phyloP scores from a whole-genome alignment of 1,139 yeast genomes.

The Blastobotrys indianensis region DNA sequence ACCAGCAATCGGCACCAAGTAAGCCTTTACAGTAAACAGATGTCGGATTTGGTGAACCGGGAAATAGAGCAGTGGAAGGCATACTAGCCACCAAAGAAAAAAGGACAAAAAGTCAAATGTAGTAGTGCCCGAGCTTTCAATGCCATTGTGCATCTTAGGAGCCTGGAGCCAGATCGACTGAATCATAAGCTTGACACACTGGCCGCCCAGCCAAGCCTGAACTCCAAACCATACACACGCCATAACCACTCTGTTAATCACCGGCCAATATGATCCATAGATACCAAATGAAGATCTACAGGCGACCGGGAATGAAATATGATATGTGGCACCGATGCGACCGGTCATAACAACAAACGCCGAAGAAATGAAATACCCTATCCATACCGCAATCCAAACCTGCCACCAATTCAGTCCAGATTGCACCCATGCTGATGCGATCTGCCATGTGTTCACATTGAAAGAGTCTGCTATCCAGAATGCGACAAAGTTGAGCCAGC shows the following conservation, averaged over 20 bases:
- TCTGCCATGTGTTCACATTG: slow-evolving; percentile 86
- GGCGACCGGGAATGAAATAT: slow-evolving; percentile 37
- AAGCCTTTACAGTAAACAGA: slow-evolving; percentile 72
- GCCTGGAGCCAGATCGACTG: slow-evolving; percentile 41
- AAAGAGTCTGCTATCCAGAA: slow-evolving; percentile 87
- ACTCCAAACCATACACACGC: slow-evolving; percentile 82
- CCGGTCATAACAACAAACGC: slow-evolving; percentile 32
- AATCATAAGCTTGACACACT: slow-evolving; percentile 59
- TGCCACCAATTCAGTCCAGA: slow-evolving; percentile 85
- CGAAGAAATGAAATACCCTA: slow-evolving; percentile 33
- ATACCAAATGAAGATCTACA: slow-evolving; percentile 36
- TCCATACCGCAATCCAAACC: slow-evolving; percentile 80
- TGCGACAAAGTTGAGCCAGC: slow-evolving; percentile 70
- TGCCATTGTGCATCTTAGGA: slow-evolving; percentile 38
- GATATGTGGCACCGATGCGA: slow-evolving; percentile 36
- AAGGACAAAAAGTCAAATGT: slow-evolving; percentile 67
- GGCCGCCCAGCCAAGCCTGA: slow-evolving; percentile 77
- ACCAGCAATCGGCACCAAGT: slow-evolving; percentile 73
- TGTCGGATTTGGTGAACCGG: slow-evolving; percentile 79
- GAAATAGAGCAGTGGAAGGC: slow-evolving; percentile 73
- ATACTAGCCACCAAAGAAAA: slow-evolving; percentile 70
- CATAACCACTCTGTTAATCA: slow-evolving; percentile 49
- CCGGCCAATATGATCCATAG: slow-evolving; percentile 36
- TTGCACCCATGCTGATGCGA: slow-evolving; percentile 75
- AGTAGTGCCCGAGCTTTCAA: slow-evolving; percentile 49